Evolutionary conservation across 2,329 filamentous ascomycete species (phyloP).

Genomic region (Aurifilum marmelostoma): DNA sequence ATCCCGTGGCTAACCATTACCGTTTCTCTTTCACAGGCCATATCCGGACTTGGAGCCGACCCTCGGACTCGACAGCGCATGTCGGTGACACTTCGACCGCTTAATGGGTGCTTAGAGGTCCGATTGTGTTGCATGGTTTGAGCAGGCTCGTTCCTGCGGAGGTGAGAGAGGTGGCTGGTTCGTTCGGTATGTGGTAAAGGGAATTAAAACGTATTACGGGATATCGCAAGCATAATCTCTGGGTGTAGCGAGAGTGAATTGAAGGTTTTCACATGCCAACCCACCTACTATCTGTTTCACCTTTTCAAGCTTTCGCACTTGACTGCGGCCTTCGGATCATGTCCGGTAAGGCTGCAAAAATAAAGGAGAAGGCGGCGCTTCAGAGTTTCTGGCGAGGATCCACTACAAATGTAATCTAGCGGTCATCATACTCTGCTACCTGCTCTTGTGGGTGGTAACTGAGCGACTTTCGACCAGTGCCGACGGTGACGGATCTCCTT

Average conservation of each 20-base stretch:
- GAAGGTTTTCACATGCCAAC: not conserved
- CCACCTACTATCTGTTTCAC: not conserved
- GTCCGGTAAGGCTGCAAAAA: conserved; percentile 25
- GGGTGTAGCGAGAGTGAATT: not conserved
- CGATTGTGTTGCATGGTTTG: not conserved
- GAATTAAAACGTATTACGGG: not conserved
- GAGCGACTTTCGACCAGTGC: not conserved
- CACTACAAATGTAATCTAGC: conserved; percentile 1
- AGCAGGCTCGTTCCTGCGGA: not conserved
- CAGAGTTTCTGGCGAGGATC: conserved; percentile 9
- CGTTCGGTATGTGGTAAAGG: not conserved
- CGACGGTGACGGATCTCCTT: not conserved
- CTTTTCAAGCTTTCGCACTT: not conserved
- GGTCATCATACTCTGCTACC: not conserved
- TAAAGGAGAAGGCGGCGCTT: not conserved
- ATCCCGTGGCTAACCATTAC: conserved; percentile 9
- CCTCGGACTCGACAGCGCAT: conserved; percentile 42
- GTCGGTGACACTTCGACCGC: conserved; percentile 29
- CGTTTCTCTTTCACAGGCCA: conserved; percentile 38
- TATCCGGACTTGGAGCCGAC: conserved; percentile 48
- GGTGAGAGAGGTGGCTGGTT: no score
- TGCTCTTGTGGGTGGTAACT: not conserved
- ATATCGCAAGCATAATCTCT: not conserved
- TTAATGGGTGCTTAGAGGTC: conserved; percentile 5
- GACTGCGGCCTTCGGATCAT: conserved; percentile 15